Conservation (phyloP, 106 monocot genomes). For the Ottelia alismoides region DNA sequence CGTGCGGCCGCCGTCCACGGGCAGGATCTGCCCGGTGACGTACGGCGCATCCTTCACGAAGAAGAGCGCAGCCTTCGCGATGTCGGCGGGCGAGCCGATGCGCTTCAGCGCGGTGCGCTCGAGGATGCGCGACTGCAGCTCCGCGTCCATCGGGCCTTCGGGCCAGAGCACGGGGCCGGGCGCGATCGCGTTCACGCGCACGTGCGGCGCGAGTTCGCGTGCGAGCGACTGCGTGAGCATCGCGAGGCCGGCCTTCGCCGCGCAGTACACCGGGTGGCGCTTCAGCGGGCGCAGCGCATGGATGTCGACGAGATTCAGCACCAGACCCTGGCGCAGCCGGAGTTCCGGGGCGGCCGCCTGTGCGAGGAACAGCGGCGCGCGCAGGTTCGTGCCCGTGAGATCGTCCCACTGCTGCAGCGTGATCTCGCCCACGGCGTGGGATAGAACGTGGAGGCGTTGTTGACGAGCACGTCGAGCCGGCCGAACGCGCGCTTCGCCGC, state of each 20-base stretch:
- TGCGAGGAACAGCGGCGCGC: neutral
- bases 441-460: neutral
- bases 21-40: neutral
- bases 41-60: neutral
- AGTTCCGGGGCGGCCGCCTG: neutral
- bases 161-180: neutral
- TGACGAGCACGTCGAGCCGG: neutral
- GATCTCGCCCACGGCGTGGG: neutral
- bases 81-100: neutral
- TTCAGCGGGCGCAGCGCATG: neutral
- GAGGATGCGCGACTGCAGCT: neutral
- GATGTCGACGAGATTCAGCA: neutral
- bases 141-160: neutral
- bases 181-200: neutral
- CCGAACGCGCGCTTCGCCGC: too few species aligned
- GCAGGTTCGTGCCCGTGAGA: too few species aligned
- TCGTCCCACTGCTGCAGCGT: too few species aligned
- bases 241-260: neutral
- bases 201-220: neutral
- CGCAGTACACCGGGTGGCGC: neutral
- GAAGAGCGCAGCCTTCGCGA: neutral
- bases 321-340: neutral
- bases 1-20: neutral
- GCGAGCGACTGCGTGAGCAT: neutral
- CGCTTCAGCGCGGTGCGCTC: neutral